A percentile compares a stretch with the other conserved stretches of the same genome.
Conservation (phyloP, 2,329 filamentous ascomycete species). For the Colletotrichum horii region DNA sequence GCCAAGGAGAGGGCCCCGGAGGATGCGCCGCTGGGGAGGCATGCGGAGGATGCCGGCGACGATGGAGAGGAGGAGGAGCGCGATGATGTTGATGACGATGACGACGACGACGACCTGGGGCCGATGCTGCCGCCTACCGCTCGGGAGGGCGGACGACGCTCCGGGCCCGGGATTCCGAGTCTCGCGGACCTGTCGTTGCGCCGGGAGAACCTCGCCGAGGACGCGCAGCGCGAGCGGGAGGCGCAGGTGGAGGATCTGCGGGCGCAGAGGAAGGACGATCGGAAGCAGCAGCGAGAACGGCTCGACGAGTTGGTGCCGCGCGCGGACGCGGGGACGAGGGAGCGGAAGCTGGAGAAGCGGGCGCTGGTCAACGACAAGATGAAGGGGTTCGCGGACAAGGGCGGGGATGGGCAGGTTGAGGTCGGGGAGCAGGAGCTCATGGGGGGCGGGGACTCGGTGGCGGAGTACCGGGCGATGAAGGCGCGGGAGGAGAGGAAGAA, state of each 20-base stretch:
- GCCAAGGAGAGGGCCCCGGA: slow-evolving; percentile 33
- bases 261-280: slow-evolving; percentile 67
- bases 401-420: slow-evolving; percentile 42
- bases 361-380: slow-evolving; percentile 74
- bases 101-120: slow-evolving; percentile 68
- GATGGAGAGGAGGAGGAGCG: slow-evolving; percentile 24
- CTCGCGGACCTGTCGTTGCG: slow-evolving; percentile 74
- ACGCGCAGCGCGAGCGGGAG: slow-evolving; percentile 52
- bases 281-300: slow-evolving; percentile 69
- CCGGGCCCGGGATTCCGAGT: slow-evolving; percentile 70
- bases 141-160: slow-evolving; percentile 27
- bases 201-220: slow-evolving; percentile 55
- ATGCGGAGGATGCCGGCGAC: not conserved
- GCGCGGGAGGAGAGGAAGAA: slow-evolving; percentile 73
- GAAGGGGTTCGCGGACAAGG: slow-evolving; percentile 71
- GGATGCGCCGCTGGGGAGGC: not conserved
- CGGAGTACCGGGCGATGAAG: slow-evolving; percentile 72
- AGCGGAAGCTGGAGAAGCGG: slow-evolving; percentile 87
- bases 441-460: slow-evolving; percentile 70
- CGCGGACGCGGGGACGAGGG: slow-evolving; percentile 81
- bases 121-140: slow-evolving; percentile 39
- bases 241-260: slow-evolving; percentile 58
- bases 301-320: slow-evolving; percentile 84
- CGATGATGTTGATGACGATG: slow-evolving; percentile 44
- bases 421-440: slow-evolving; percentile 78